These are phyloP conservation scores for Gossypium aridum DNA, from an alignment of 441 rosid species.

Conservation along the genomic window DNA sequence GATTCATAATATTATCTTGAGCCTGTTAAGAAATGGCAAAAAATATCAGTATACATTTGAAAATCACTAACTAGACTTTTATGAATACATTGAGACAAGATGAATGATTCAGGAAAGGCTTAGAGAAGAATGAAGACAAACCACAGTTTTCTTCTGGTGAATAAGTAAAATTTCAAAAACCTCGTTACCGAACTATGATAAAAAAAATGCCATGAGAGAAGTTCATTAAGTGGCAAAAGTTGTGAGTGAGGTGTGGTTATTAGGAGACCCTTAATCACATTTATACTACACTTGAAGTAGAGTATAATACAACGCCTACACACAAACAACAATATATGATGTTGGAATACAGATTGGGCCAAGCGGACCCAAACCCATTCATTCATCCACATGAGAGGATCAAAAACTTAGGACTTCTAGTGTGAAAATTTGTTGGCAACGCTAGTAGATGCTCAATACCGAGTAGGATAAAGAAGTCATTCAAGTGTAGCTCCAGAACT, in stretches of 20 bases:
- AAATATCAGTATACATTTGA: constrained; percentile 5
- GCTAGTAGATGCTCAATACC: background rate
- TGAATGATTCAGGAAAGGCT: background rate
- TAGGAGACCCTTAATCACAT: background rate
- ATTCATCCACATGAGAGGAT: background rate
- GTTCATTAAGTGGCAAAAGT: background rate
- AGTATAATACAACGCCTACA: background rate
- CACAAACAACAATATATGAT: background rate
- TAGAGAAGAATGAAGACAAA: background rate
- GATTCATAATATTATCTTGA: constrained; percentile 78
- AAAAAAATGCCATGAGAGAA: background rate
- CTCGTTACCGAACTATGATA: background rate
- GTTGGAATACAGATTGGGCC: background rate
- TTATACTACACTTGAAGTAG: background rate
- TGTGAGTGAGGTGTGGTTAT: background rate
- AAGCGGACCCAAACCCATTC: background rate
- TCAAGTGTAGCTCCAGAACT: background rate
- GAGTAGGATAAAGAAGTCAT: background rate
- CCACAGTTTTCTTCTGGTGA: background rate
- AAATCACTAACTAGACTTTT: background rate
- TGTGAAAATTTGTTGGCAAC: background rate
- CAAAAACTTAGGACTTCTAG: background rate
- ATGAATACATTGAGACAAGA: constrained; percentile 6
- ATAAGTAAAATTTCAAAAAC: background rate
- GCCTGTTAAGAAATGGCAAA: constrained; percentile 44